Evolutionary conservation across 164 flowering plant genomes (phyloP), one percentile per base, ranked within the genome.

Genomic region (Chloranthus sessilifolius): DNA sequence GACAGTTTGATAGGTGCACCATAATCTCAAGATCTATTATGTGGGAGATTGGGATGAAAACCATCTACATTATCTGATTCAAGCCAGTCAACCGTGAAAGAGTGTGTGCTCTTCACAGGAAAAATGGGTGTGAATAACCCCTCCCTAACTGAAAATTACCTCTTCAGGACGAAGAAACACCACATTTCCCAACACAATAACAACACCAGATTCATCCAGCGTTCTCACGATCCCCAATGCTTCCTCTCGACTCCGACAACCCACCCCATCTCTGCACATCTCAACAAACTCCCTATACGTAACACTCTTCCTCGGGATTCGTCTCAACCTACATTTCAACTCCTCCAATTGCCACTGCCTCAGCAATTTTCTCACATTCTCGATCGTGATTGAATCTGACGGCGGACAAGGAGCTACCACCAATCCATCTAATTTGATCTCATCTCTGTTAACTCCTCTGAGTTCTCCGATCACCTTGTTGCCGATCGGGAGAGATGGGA

Each of bases 121-220:
- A n/a, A n/a, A n/a, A n/a, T n/a, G n/a, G n/a, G n/a, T n/a, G n/a
- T n/a, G n/a, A n/a, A n/a, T n/a, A n/a, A n/a, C n/a, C n/a, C n/a
- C n/a, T n/a, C n/a, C n/a, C 9, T 29, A 27, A 2, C 5, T 11
- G 8, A 5, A 2, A 20, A 34, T 62, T 67, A 85, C 95, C 84
- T 85, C 82, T 16, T 81, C 82, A 0, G 95, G 95, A 0, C 81
- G 66, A 43, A 81, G 83, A 24, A 79, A 74, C 1, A 85, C 95
- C 26, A 64, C 22, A 64, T 65, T 57, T 14, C 88, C 83, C 23
- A 75, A 26, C 47, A 85, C 85, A 58, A 85, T 77, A 64, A 85
- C 92, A 71, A 60, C 66, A 12, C 85, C 89, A 3, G 79, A 66
- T 11, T 74, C 64, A 34, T 81, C 91, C 47, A 83, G 24, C 64